phyloP scores from a whole-genome alignment of 108 stramenopile genomes.

The Cyclotella atomus region DNA sequence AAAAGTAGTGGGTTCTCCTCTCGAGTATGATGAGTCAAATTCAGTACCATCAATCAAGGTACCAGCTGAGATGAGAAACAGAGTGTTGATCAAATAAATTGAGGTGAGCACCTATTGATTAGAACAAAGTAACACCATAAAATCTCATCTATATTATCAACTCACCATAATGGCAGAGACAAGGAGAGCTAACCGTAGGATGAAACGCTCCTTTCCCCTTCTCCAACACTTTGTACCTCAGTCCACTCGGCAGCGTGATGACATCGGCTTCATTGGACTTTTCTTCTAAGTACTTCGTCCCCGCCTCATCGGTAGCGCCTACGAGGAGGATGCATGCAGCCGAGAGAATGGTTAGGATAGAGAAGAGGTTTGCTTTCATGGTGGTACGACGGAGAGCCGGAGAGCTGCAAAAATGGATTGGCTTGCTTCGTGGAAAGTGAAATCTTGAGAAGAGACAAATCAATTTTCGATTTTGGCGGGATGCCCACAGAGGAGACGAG shows the following conservation, averaged over 20 bases:
- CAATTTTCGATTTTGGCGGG: too few relatives aligned
- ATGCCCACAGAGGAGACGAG: too few relatives aligned
- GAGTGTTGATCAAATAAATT: not conserved
- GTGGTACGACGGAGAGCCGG: not conserved
- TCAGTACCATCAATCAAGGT: conserved; percentile 87
- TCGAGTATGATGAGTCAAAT: conserved; percentile 87
- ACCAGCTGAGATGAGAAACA: conserved; percentile 49
- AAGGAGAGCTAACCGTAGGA: conserved; percentile 72
- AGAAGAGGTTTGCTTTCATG: conserved; percentile 1
- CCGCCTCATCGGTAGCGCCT: conserved; percentile 72
- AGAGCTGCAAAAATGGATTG: too few relatives aligned
- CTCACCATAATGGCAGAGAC: conserved; percentile 85
- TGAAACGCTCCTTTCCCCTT: conserved; percentile 66
- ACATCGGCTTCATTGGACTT: conserved; percentile 82
- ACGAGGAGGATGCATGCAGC: conserved; percentile 18
- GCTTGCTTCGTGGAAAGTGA: too few relatives aligned
- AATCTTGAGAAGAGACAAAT: too few relatives aligned
- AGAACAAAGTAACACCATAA: not conserved
- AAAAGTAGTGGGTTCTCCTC: conserved; percentile 86
- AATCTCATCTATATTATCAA: not conserved
- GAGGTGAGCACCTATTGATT: not conserved
- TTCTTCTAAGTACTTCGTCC: conserved; percentile 71
- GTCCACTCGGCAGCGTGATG: conserved; percentile 70
- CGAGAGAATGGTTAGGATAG: conserved; percentile 15
- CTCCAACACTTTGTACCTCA: conserved; percentile 87